phyloP scores from a whole-genome alignment of 2,329 filamentous ascomycete species.

The Epichloe hybrida region DNA sequence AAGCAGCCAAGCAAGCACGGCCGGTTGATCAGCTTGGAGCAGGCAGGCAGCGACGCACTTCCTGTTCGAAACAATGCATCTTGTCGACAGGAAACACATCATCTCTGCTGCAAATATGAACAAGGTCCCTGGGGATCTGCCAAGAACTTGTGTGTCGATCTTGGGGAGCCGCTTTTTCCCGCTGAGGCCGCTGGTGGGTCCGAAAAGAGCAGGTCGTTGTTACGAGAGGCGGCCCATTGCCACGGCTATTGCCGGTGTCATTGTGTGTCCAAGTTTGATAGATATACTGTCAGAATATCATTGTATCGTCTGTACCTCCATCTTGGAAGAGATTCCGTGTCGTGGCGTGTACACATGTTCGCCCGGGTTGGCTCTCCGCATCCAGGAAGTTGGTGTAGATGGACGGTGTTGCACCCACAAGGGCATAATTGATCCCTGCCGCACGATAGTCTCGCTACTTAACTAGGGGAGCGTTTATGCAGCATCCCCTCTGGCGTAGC shows the following conservation, averaged over 20 bases:
- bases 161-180: neutral
- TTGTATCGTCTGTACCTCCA: neutral
- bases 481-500: too few relatives aligned
- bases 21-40: neutral
- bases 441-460: too few relatives aligned
- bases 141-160: neutral
- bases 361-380: neutral
- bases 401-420: too few relatives aligned
- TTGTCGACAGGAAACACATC: neutral
- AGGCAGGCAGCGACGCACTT: neutral
- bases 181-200: neutral
- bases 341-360: neutral
- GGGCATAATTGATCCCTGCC: too few relatives aligned
- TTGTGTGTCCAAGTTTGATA: neutral
- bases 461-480: too few relatives aligned
- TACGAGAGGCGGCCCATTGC: constrained; percentile 6
- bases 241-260: constrained; percentile 8
- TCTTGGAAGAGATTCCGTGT: neutral
- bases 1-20: too few relatives aligned
- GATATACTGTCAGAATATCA: neutral
- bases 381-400: neutral
- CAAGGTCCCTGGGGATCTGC: neutral
- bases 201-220: neutral
- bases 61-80: neutral
- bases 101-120: neutral